phyloP scores from a whole-genome alignment of 179 eudicot genomes.

The Actinidia arguta region DNA sequence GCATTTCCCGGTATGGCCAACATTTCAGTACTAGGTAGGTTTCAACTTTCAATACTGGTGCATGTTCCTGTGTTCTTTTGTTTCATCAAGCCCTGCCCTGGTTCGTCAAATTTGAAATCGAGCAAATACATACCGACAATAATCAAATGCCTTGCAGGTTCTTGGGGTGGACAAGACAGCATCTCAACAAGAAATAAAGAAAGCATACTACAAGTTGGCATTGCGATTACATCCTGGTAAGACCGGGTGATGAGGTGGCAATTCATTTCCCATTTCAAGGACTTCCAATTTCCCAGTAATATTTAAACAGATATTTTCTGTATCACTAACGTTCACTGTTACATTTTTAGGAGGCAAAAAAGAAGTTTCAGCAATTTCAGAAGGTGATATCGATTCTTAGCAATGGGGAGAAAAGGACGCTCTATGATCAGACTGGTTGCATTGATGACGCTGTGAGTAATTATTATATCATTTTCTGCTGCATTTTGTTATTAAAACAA shows the following conservation, averaged over 20 bases:
- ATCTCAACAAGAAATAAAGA: conserved; percentile 85
- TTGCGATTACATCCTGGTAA: conserved; percentile 95
- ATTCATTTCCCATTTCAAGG: not conserved
- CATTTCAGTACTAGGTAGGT: too few species aligned
- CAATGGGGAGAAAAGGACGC: conserved; percentile 90
- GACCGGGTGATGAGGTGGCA: conserved; percentile 87
- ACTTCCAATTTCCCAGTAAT: not conserved
- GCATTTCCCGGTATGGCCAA: too few species aligned
- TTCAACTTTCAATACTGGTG: too few species aligned
- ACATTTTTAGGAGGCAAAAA: conserved; percentile 76
- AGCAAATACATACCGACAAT: too few species aligned
- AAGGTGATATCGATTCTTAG: conserved; percentile 96
- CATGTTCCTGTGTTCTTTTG: too few species aligned
- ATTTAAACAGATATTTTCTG: not conserved
- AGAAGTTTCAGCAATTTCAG: conserved; percentile 95
- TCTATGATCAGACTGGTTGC: conserved; percentile 94
- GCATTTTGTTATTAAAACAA: not conserved
- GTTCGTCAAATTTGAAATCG: too few species aligned
- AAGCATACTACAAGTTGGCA: conserved; percentile 91
- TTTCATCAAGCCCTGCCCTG: too few species aligned
- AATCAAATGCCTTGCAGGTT: conserved; percentile 47
- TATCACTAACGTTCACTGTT: not conserved
- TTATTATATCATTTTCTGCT: not conserved
- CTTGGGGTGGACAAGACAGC: conserved; percentile 88
- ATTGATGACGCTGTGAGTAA: conserved; percentile 93